Conservation (phyloP, 2,329 filamentous ascomycete species). For the Beauveria varroae region DNA sequence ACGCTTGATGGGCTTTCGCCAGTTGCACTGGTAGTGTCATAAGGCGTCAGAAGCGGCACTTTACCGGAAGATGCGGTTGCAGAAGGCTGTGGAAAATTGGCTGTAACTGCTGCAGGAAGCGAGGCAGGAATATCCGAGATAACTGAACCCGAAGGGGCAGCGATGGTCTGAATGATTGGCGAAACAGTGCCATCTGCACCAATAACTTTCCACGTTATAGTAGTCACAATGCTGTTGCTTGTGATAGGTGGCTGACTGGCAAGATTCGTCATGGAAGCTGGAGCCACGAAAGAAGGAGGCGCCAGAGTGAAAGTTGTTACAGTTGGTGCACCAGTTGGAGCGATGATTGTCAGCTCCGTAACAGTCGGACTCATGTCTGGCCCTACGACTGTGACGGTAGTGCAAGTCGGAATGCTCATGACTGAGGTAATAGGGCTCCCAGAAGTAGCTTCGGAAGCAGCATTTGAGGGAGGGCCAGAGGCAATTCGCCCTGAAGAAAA, state of each 20-base stretch:
- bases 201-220: conserved; percentile 2
- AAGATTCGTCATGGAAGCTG: conserved; percentile 16
- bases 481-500: not conserved
- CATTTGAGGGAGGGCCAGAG: not conserved
- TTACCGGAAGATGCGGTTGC: not conserved
- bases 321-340: conserved; percentile 13
- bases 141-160: not conserved
- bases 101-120: not conserved
- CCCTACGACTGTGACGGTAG: conserved; percentile 23
- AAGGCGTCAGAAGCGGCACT: not conserved
- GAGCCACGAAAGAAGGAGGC: conserved; percentile 14
- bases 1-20: not conserved
- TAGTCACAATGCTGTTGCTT: conserved; percentile 7
- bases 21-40: not conserved
- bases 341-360: conserved; percentile 23
- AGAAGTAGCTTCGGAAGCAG: not conserved
- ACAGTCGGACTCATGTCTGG: conserved; percentile 22
- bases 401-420: conserved; percentile 19
- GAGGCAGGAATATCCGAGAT: not conserved
- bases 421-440: not conserved
- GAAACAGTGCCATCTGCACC: conserved; percentile 7
- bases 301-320: conserved; percentile 12
- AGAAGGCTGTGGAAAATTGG: not conserved
- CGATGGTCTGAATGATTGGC: conserved; percentile 2
- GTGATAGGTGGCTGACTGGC: conserved; percentile 25